Percentiles rank a stretch among this genome's conserved stretches.
Evolutionary conservation across 768 basidiomycete genomes (phyloP).

Genomic region (Rhodotorula diobovata): DNA sequence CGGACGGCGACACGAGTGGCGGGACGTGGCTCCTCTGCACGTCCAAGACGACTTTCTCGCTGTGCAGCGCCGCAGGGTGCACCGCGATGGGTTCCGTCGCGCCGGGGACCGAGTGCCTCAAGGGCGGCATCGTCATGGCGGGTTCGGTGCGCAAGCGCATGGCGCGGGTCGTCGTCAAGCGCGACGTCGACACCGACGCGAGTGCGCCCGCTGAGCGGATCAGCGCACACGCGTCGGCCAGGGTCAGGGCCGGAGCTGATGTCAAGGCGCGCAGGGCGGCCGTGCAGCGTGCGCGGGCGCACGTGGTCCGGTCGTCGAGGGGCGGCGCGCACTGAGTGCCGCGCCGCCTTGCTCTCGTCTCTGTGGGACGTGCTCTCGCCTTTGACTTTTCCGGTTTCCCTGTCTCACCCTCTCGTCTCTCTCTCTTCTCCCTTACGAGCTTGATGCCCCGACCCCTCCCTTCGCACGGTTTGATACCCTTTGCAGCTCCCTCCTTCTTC

Average conservation of each 20-base stretch:
- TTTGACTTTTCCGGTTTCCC: not conserved
- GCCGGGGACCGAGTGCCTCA: constrained; percentile 19
- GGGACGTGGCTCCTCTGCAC: constrained; percentile 15
- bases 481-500: not conserved
- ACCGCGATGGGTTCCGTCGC: constrained; percentile 33
- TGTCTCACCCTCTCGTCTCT: not conserved
- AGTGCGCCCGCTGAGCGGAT: not conserved
- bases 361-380: not conserved
- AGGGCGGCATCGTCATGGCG: constrained; percentile 17
- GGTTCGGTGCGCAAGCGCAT: not conserved
- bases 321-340: not conserved
- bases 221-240: not conserved
- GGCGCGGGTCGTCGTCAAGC: not conserved
- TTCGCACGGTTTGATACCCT: not conserved
- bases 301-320: not conserved
- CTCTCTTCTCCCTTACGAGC: not conserved
- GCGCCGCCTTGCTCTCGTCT: not conserved
- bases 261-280: not conserved
- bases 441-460: not conserved
- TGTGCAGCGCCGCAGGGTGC: constrained; percentile 22
- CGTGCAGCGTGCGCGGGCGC: not conserved
- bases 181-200: not conserved
- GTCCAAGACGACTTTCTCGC: constrained; percentile 11
- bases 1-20: not conserved
- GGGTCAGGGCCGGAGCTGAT: not conserved